Base-by-base conservation (phyloP, 768 basidiomycete genomes). In the Mycena belliarum region DNA sequence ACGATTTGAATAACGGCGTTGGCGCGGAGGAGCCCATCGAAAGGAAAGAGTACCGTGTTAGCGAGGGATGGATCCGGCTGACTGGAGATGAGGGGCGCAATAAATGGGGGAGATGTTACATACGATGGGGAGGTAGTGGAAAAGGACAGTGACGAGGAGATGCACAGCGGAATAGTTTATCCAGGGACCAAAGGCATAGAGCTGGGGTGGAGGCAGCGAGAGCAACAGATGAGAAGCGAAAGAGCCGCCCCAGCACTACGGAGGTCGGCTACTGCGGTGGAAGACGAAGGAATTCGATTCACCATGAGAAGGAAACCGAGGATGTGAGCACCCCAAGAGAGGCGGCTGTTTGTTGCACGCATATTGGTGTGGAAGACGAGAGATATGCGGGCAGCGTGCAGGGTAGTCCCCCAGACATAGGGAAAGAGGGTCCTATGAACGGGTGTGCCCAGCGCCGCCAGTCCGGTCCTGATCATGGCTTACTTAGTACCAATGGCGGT, bases 161-260 rank as follows among this genome's bases (percentile, higher is more conserved):
- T 83, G 81, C 2, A 79, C 75, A 2, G 74, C 63, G 32, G 80
- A 61, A 61, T 84, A 84, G 68, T 79, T 81, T 60, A 78, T 73
- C 60, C 75, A 81, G 21, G 77, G 78, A 23, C 72, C 66, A 25
- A 75, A 60, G 1, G 78, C 75, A 63, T 82, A 80, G 28, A 83
- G 67, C 66, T 76, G 74, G 0, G 80, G 80, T 18, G 79, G 76
- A 0, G 80, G 78, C 28, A 81, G 61, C 28, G 71, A 72, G 4
- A 84, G 71, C 21, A 82, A 62, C 18, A 76, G 60, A 66, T 80
- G 76, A 0, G 79, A 75, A 5, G 75, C 59, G 2, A 82, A 24
- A 12, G 75, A 73, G 21, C 82, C 82, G 20, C 80, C 80, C 82
- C 82, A 84, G 55, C 58, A 63, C 62, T 63, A 37, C 11, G 51